A percentile compares a stretch with the other conserved stretches of the same genome.
Conservation (phyloP, 345 rosid genomes). For the Schrenkiella parvula region DNA sequence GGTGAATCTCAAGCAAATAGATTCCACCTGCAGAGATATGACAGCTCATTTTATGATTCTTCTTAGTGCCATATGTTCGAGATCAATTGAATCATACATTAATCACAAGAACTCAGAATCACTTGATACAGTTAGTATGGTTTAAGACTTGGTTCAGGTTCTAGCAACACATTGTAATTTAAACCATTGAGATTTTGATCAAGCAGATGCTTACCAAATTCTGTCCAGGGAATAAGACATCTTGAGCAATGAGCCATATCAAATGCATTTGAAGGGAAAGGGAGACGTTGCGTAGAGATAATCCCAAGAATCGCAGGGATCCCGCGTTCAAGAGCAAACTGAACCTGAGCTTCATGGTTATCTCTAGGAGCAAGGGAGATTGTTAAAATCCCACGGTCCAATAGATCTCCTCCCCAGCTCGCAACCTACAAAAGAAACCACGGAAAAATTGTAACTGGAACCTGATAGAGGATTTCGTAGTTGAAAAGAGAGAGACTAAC, state of each 20-base stretch:
- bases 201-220: constrained; percentile 60
- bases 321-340: constrained; percentile 96
- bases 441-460: background rate
- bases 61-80: background rate
- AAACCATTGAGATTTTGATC: background rate
- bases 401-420: constrained; percentile 99
- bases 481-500: constrained; percentile 40
- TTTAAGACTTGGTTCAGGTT: background rate
- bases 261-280: constrained; percentile 89
- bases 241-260: constrained; percentile 99
- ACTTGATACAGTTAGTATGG: too few relatives aligned
- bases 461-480: background rate
- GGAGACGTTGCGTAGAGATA: constrained; percentile 92
- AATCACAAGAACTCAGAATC: too few relatives aligned
- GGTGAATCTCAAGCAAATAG: constrained; percentile 86
- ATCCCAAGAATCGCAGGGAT: constrained; percentile 97
- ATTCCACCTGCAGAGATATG: constrained; percentile 71
- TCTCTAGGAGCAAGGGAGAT: constrained; percentile 98
- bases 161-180: background rate
- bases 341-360: constrained; percentile 99
- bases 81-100: background rate
- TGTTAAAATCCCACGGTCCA: constrained; percentile 85
- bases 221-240: constrained; percentile 99
- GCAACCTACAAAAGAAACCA: constrained; percentile 59
- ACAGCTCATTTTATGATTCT: background rate